A percentile compares a stretch with the other conserved stretches of the same genome.
Evolutionary conservation across 805 yeast species (phyloP).

Genomic region (Saturnispora serradocipensis): DNA sequence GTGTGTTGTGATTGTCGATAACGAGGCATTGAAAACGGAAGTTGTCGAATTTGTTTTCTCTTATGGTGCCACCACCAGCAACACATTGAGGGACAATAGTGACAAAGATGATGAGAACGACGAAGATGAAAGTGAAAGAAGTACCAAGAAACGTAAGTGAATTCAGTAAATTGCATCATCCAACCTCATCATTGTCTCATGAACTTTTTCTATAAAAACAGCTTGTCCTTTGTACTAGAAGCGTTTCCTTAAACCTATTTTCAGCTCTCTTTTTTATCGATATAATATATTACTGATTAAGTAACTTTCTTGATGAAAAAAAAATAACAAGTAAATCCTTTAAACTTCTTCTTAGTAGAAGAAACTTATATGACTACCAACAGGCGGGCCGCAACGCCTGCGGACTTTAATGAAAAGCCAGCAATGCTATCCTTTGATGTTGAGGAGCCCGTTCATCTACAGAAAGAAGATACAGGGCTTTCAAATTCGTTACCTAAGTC

Average conservation of each 20-base stretch:
- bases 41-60: slow-evolving; percentile 35
- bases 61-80: slow-evolving; percentile 7
- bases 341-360: neutral
- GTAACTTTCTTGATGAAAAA: neutral
- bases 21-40: slow-evolving; percentile 27
- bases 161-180: neutral
- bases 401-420: neutral
- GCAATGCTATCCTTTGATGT: slow-evolving; percentile 5
- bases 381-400: slow-evolving; percentile 7
- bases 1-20: slow-evolving; percentile 45
- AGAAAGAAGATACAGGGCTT: neutral
- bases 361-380: slow-evolving; percentile 2
- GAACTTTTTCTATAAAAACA: neutral
- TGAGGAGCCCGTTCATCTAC: slow-evolving; percentile 4
- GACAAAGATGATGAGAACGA: slow-evolving; percentile 3
- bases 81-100: neutral
- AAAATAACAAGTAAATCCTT: neutral
- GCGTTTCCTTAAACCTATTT: neutral
- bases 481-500: slow-evolving; percentile 20
- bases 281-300: neutral
- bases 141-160: slow-evolving; percentile 6
- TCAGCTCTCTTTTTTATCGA: neutral
- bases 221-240: neutral
- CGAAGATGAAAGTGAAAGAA: slow-evolving; percentile 10
- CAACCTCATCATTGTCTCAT: neutral